Percentiles rank a stretch among this genome's conserved stretches.
phyloP scores from a whole-genome alignment of 768 basidiomycete genomes.

The Leccinum disarticulatum region DNA sequence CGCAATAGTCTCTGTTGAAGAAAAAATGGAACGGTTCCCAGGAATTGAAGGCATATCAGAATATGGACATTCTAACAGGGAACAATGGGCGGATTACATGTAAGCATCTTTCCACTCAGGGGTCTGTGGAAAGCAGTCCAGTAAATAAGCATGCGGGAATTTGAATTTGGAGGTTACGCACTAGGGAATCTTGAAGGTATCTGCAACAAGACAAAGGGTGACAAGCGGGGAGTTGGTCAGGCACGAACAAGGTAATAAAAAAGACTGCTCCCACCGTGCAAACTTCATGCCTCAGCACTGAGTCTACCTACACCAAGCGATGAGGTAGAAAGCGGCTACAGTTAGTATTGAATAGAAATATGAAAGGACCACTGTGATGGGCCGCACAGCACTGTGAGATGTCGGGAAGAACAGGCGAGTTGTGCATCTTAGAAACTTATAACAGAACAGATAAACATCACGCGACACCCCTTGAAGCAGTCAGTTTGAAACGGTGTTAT shows the following conservation, averaged over 20 bases:
- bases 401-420: constrained; percentile 16
- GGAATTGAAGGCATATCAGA: not conserved
- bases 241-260: not conserved
- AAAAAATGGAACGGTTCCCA: not conserved
- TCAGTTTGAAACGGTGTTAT: constrained; percentile 17
- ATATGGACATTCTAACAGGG: not conserved
- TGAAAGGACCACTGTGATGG: not conserved
- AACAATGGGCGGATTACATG: constrained; percentile 22
- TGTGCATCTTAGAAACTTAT: constrained; percentile 7
- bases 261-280: constrained; percentile 42
- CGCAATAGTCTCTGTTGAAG: constrained; percentile 63
- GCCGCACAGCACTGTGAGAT: not conserved
- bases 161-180: not conserved
- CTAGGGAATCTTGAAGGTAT: constrained; percentile 48
- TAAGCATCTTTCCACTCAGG: constrained; percentile 54
- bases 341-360: not conserved
- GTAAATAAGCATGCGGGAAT: not conserved
- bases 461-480: not conserved
- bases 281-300: constrained; percentile 49
- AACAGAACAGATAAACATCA: not conserved
- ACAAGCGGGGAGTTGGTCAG: not conserved
- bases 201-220: constrained; percentile 33
- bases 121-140: constrained; percentile 41
- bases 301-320: not conserved
- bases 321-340: not conserved